These are phyloP conservation scores for Iris pallida DNA, from an alignment of 116 monocot genomes.

Conservation along the genomic window DNA sequence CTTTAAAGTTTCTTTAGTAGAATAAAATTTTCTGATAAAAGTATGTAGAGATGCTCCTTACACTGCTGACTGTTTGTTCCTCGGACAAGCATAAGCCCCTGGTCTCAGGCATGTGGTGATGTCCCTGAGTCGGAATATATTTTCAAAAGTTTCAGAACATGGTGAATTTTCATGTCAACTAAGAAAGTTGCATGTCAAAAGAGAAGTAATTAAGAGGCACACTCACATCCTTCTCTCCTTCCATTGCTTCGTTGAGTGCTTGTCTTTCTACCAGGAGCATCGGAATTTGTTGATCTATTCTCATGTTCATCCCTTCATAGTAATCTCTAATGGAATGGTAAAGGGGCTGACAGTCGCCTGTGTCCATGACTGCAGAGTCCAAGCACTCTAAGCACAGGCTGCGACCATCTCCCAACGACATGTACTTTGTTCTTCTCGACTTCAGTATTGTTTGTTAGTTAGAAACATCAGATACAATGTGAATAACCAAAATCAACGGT, in stretches of 20 bases:
- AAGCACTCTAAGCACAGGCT: slow-evolving; percentile 88
- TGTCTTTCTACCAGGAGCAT: slow-evolving; percentile 96
- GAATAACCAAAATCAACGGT: background rate
- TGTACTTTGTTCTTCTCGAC: slow-evolving; percentile 67
- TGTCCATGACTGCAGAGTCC: slow-evolving; percentile 88
- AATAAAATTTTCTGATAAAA: no score
- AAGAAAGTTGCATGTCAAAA: background rate
- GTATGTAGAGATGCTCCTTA: slow-evolving; percentile 24
- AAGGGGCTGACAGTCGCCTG: slow-evolving; percentile 86
- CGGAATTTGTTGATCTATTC: slow-evolving; percentile 90
- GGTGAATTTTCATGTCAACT: background rate
- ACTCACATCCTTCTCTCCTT: slow-evolving; percentile 82
- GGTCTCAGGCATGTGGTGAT: slow-evolving; percentile 89
- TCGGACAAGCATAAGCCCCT: slow-evolving; percentile 90
- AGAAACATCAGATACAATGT: background rate
- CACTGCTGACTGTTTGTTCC: slow-evolving; percentile 92
- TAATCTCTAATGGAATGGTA: slow-evolving; percentile 93
- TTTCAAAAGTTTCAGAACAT: background rate
- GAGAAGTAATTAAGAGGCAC: slow-evolving; percentile 2
- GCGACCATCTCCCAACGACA: slow-evolving; percentile 76
- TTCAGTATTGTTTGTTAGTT: slow-evolving; percentile 23
- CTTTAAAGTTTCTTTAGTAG: no score
- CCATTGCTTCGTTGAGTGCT: slow-evolving; percentile 96
- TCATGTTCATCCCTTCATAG: slow-evolving; percentile 97
- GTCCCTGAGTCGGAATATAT: slow-evolving; percentile 39